Evolutionary conservation across 192 early-diverging fungal genomes (phyloP).

Genomic region (Coemansia sp.): DNA sequence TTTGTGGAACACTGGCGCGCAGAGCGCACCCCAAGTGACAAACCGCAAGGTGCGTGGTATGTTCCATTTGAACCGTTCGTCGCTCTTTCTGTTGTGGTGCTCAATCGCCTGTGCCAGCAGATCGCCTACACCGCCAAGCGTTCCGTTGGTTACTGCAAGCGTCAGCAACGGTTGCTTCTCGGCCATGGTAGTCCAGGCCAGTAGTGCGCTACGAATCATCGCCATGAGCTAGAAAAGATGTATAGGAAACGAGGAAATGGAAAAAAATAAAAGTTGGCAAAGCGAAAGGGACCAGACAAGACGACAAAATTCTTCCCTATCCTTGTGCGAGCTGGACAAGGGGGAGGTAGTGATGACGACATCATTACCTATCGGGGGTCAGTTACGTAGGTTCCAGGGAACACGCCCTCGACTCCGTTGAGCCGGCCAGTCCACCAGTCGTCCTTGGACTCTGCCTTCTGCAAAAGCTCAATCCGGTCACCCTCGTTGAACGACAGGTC

Average conservation of each 20-base stretch:
- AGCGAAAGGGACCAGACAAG: no score
- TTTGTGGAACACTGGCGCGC: constrained; percentile 64
- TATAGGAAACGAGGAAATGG: no score
- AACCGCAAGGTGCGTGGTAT: constrained; percentile 57
- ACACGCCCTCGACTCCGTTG: constrained; percentile 61
- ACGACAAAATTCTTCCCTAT: background rate
- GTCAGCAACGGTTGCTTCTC: constrained; percentile 61
- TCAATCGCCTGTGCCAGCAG: constrained; percentile 61
- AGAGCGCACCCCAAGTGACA: constrained; percentile 63
- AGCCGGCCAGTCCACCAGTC: constrained; percentile 85
- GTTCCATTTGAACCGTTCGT: constrained; percentile 25
- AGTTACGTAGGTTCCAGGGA: constrained; percentile 63
- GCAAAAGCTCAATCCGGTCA: constrained; percentile 67
- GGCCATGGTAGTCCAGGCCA: constrained; percentile 35
- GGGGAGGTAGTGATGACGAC: background rate
- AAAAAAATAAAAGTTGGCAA: no score
- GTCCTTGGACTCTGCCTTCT: constrained; percentile 57
- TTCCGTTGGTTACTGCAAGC: constrained; percentile 63
- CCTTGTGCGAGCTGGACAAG: background rate
- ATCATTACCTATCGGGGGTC: constrained; percentile 23
- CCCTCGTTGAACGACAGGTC: constrained; percentile 71
- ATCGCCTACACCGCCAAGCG: constrained; percentile 63
- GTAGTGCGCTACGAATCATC: background rate
- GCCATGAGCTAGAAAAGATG: background rate
- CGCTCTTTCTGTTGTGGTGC: constrained; percentile 14